Evolutionary conservation across 2,329 filamentous ascomycete species (phyloP).

Genomic region (Ramularia endophylla): DNA sequence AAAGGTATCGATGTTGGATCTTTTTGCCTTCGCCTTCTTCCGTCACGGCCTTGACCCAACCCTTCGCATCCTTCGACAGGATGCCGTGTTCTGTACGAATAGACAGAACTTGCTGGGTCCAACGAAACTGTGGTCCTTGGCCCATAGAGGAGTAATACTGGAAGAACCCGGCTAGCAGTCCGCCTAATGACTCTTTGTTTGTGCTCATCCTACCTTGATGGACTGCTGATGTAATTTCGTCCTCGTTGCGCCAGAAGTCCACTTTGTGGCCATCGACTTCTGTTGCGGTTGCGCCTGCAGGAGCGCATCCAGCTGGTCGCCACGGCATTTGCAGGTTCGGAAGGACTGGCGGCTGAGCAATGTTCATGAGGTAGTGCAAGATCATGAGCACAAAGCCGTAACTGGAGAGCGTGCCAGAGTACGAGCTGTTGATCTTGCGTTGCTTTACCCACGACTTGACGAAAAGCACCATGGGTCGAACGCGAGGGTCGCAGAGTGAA

Average conservation of each 20-base stretch:
- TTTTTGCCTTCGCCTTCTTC: constrained; percentile 52
- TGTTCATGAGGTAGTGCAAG: constrained; percentile 80
- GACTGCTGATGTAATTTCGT: constrained; percentile 59
- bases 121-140: constrained; percentile 64
- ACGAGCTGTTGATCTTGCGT: constrained; percentile 79
- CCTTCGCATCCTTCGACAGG: constrained; percentile 68
- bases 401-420: constrained; percentile 77
- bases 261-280: constrained; percentile 56
- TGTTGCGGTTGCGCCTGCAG: constrained; percentile 18
- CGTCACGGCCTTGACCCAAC: constrained; percentile 79
- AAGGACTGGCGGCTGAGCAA: constrained; percentile 72
- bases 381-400: constrained; percentile 94
- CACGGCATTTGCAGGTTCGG: constrained; percentile 68
- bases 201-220: constrained; percentile 53
- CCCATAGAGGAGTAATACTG: constrained; percentile 65
- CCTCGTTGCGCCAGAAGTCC: constrained; percentile 71
- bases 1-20: constrained; percentile 72
- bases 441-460: constrained; percentile 87
- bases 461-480: constrained; percentile 73
- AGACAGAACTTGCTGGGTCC: constrained; percentile 73
- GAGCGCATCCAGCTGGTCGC: constrained; percentile 35
- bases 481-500: constrained; percentile 68
- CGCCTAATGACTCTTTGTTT: constrained; percentile 65
- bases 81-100: constrained; percentile 65
- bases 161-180: constrained; percentile 76